These are phyloP conservation scores for Gossypium bickii DNA, from an alignment of 345 rosid genomes.

Conservation along the genomic window DNA sequence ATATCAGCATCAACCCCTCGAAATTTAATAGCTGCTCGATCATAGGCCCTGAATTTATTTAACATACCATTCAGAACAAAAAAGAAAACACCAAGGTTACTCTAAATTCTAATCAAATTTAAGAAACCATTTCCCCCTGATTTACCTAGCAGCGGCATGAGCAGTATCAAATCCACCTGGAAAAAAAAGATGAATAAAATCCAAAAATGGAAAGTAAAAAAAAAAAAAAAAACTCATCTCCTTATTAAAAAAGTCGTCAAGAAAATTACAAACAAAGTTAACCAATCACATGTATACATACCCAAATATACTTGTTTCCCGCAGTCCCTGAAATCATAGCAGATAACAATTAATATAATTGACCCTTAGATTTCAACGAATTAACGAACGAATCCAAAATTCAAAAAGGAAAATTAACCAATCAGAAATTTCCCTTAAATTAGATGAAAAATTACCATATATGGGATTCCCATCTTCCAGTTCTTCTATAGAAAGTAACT, in stretches of 20 bases:
- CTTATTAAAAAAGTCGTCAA: too few species aligned
- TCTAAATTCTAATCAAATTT: background rate
- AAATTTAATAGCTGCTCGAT: conserved; percentile 92
- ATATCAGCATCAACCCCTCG: conserved; percentile 94
- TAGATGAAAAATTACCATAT: conserved; percentile 51
- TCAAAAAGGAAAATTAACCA: conserved; percentile 8
- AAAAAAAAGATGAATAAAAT: conserved; percentile 13
- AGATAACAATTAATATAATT: too few species aligned
- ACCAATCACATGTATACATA: conserved; percentile 24
- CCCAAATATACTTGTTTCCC: conserved; percentile 97
- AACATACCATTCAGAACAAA: background rate
- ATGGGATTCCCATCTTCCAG: conserved; percentile 99
- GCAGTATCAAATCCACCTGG: conserved; percentile 98
- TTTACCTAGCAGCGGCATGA: conserved; percentile 92
- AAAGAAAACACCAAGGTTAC: background rate
- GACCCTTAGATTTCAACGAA: background rate
- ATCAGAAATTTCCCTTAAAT: background rate
- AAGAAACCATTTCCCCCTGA: background rate
- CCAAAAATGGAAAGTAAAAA: conserved; percentile 11
- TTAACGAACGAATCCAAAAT: conserved; percentile 3
- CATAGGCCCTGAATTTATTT: conserved; percentile 67
- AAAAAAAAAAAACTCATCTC: background rate
- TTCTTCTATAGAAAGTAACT: conserved; percentile 89
- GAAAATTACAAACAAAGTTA: background rate
- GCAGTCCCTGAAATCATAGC: conserved; percentile 62